These are phyloP conservation scores for Candida endomychidarum DNA, from an alignment of 805 yeast genomes.

Conservation along the genomic window DNA sequence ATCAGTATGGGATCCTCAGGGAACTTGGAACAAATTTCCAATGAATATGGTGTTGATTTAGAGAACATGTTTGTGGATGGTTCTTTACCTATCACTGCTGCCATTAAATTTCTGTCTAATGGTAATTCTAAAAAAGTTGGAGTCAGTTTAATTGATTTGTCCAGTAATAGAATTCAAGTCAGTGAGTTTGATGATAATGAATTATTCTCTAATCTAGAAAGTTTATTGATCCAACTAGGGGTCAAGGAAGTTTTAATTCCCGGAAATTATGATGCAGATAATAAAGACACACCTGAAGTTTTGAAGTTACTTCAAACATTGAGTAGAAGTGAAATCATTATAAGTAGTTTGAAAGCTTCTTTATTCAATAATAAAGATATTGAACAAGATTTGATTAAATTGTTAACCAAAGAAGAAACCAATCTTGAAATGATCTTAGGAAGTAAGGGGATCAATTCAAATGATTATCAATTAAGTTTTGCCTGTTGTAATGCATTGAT, in stretches of 20 bases:
- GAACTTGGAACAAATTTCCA: conserved; percentile 57
- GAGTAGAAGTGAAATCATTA: conserved; percentile 69
- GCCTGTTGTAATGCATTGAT: conserved; percentile 68
- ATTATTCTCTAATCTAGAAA: conserved; percentile 80
- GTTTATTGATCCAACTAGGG: conserved; percentile 83
- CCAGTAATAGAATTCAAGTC: conserved; percentile 63
- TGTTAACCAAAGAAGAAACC: conserved; percentile 42
- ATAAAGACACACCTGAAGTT: conserved; percentile 49
- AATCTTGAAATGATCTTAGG: conserved; percentile 48
- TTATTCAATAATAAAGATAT: conserved; percentile 66
- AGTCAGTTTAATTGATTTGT: conserved; percentile 75
- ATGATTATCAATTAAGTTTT: conserved; percentile 52
- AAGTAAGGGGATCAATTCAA: conserved; percentile 49
- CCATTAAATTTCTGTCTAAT: conserved; percentile 34
- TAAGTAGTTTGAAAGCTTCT: conserved; percentile 56
- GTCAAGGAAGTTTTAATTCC: conserved; percentile 80
- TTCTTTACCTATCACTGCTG: conserved; percentile 41
- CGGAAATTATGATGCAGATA: conserved; percentile 34
- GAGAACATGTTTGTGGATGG: conserved; percentile 63
- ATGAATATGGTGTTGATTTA: conserved; percentile 37
- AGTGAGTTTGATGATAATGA: conserved; percentile 87
- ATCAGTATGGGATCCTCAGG: conserved; percentile 82
- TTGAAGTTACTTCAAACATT: conserved; percentile 68
- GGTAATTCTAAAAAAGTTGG: conserved; percentile 60
- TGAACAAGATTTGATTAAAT: conserved; percentile 73